A percentile compares a stretch with the other conserved stretches of the same genome.
Conservation (phyloP, 352 stramenopile species). For the Globisporangium irregulare region DNA sequence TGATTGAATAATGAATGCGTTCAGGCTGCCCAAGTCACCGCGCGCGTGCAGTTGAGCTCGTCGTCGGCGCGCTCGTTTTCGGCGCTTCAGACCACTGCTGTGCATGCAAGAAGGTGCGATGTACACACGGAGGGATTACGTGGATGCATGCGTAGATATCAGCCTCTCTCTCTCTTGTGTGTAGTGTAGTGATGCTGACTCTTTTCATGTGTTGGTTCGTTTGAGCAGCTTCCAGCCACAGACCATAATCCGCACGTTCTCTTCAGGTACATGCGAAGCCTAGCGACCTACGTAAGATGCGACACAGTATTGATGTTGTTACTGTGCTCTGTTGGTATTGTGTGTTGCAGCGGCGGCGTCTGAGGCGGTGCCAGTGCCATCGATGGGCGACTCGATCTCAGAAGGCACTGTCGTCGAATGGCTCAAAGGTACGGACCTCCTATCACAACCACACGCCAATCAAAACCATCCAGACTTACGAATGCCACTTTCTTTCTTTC, state of each 20-base stretch:
- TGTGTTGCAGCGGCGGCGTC: conserved; percentile 23
- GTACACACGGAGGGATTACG: too few species aligned
- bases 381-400: conserved; percentile 96
- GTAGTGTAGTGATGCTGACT: neutral
- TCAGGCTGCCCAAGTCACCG: conserved; percentile 14
- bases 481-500: neutral
- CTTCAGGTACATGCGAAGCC: conserved; percentile 29
- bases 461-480: neutral
- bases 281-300: neutral
- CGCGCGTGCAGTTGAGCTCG: conserved; percentile 14
- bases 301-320: neutral
- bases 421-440: conserved; percentile 70
- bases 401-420: conserved; percentile 98
- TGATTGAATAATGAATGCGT: neutral
- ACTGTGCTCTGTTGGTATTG: neutral
- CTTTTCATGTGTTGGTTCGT: neutral
- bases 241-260: conserved; percentile 39
- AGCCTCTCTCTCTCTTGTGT: neutral
- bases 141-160: neutral
- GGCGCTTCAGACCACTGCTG: conserved; percentile 21
- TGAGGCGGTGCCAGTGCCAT: conserved; percentile 76
- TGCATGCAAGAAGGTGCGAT: conserved; percentile 18
- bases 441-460: neutral
- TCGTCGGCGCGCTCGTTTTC: conserved; percentile 26
- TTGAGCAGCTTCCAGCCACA: conserved; percentile 26